A percentile compares a stretch with the other conserved stretches of the same genome.
phyloP scores from a whole-genome alignment of 345 rosid genomes.

The Eucalyptus viminalis region DNA sequence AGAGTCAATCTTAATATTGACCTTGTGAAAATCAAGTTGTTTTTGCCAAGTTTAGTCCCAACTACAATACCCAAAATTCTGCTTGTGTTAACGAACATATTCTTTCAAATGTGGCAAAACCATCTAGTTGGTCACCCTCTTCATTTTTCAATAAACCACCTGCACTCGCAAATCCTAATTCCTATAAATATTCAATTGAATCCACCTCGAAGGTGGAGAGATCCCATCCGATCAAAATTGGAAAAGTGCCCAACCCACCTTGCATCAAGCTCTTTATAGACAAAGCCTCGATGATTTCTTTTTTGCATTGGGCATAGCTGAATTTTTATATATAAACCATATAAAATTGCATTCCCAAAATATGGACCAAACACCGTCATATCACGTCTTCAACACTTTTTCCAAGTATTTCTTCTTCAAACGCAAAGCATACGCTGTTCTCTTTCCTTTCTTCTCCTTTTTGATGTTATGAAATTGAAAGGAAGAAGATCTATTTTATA shows the following conservation, averaged over 20 bases:
- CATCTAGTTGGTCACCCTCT: neutral
- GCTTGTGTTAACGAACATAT: rapidly evolving
- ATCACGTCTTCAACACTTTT: neutral
- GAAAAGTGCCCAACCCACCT: neutral
- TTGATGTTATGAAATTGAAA: neutral
- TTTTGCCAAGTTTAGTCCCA: neutral
- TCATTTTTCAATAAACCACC: too few species aligned
- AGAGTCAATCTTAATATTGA: neutral
- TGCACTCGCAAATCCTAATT: neutral
- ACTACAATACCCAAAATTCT: neutral
- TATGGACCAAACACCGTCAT: neutral
- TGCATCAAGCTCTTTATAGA: neutral
- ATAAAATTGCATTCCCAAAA: neutral
- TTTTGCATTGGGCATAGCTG: rapidly evolving
- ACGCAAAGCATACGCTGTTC: neutral
- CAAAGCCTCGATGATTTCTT: neutral
- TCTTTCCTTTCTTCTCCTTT: neutral
- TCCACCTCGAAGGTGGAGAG: neutral
- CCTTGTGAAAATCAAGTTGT: neutral
- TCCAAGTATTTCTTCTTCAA: neutral
- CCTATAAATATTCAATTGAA: too few species aligned
- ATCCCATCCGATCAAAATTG: neutral
- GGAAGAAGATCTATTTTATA: neutral
- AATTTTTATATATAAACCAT: too few species aligned
- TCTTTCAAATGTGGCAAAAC: neutral